Percentiles rank a stretch among this genome's conserved stretches.
These are phyloP conservation scores for Cryphonectria naterciae DNA, from an alignment of 2,329 filamentous ascomycete species.

Conservation along the genomic window DNA sequence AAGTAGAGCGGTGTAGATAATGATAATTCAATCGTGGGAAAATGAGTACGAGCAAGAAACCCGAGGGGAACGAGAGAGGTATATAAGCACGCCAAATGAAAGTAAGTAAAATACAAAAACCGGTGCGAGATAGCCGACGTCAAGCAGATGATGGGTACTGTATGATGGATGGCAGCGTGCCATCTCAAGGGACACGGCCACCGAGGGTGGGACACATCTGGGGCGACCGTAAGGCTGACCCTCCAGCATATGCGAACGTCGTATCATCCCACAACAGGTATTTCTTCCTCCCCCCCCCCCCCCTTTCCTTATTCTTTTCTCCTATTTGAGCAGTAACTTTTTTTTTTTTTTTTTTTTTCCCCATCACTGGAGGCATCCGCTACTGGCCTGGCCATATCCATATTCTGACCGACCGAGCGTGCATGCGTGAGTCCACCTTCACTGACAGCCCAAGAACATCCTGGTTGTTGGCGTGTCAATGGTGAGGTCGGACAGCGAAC, in stretches of 20 bases:
- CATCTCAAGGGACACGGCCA: slow-evolving; percentile 16
- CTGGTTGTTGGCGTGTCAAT: slow-evolving; percentile 16
- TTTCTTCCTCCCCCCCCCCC: neutral
- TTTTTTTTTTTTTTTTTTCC: no score
- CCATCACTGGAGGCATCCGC: neutral
- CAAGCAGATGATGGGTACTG: neutral
- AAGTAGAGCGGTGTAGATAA: neutral
- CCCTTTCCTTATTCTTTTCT: neutral
- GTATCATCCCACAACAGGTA: neutral
- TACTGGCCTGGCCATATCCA: neutral
- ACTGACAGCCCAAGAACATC: neutral
- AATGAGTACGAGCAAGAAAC: neutral
- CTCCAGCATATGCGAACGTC: neutral
- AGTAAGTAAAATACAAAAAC: no score
- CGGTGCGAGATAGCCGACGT: neutral
- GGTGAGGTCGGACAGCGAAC: slow-evolving; percentile 7
- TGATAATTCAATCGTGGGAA: neutral
- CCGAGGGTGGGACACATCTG: neutral
- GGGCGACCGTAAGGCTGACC: neutral
- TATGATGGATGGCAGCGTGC: neutral
- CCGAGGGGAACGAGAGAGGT: neutral
- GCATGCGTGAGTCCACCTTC: neutral
- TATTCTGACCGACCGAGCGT: neutral
- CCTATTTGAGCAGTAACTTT: neutral
- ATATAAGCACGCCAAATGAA: slow-evolving; percentile 7